These are phyloP conservation scores for Acmispon strigosus DNA, from an alignment of 306 rosid genomes.

Conservation along the genomic window DNA sequence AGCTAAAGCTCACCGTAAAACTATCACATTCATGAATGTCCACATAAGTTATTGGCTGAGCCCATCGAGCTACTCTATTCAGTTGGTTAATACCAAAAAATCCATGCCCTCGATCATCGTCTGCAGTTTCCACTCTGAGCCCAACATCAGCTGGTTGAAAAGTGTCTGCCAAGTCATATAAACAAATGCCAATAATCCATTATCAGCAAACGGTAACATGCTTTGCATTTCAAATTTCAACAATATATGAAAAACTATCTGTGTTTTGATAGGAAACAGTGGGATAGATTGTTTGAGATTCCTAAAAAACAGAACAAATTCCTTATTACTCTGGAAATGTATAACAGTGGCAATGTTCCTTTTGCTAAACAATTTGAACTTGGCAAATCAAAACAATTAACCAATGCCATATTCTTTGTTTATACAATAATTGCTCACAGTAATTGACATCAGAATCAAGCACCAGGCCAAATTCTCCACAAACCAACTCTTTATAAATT, in stretches of 20 bases:
- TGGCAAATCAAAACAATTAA: background rate
- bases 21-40: conserved; percentile 60
- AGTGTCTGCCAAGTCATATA: conserved; percentile 41
- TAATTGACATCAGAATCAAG: background rate
- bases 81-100: conserved; percentile 48
- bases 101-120: conserved; percentile 84
- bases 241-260: background rate
- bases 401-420: background rate
- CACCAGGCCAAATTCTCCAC: background rate
- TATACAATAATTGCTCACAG: background rate
- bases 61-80: conserved; percentile 66
- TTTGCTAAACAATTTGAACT: conserved; percentile 10
- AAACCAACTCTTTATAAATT: background rate
- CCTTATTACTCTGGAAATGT: background rate
- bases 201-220: background rate
- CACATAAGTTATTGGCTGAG: conserved; percentile 82
- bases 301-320: background rate
- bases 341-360: background rate
- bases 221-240: conserved; percentile 7
- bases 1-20: conserved; percentile 59
- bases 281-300: background rate
- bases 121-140: conserved; percentile 57
- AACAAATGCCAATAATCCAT: conserved; percentile 11
- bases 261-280: background rate
- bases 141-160: conserved; percentile 71